A percentile compares a stretch with the other conserved stretches of the same genome.
Evolutionary conservation across 805 yeast species (phyloP).

Genomic region (Lachancea meyersii): DNA sequence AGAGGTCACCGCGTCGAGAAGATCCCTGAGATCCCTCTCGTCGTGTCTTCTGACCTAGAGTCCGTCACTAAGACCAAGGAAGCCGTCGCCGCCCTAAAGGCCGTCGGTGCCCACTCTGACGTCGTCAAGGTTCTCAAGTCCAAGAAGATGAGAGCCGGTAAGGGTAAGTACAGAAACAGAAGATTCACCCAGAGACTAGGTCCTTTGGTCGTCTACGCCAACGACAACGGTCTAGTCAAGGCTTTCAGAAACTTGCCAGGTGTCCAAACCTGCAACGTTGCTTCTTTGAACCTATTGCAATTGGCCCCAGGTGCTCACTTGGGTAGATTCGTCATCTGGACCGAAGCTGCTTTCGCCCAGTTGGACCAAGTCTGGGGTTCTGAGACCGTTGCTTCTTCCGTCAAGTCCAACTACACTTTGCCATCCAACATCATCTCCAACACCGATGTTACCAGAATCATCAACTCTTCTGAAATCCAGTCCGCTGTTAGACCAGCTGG

Average conservation of each 20-base stretch:
- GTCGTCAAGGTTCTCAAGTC: slow-evolving; percentile 97
- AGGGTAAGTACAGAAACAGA: slow-evolving; percentile 99
- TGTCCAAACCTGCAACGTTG: slow-evolving; percentile 94
- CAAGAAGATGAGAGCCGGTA: slow-evolving; percentile 99
- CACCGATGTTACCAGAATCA: slow-evolving; percentile 94
- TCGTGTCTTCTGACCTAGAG: slow-evolving; percentile 90
- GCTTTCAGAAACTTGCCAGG: slow-evolving; percentile 99
- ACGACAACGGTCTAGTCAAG: slow-evolving; percentile 96
- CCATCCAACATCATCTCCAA: slow-evolving; percentile 92
- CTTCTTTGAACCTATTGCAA: slow-evolving; percentile 90
- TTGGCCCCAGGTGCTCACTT: slow-evolving; percentile 99
- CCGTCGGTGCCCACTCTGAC: slow-evolving; percentile 98
- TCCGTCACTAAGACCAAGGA: slow-evolving; percentile 94
- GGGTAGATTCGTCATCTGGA: slow-evolving; percentile 99
- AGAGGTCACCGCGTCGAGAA: slow-evolving; percentile 99
- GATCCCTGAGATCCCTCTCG: slow-evolving; percentile 97
- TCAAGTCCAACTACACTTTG: slow-evolving; percentile 80
- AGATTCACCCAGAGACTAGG: slow-evolving; percentile 99
- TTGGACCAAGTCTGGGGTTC: slow-evolving; percentile 97
- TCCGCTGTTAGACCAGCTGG: slow-evolving; percentile 96
- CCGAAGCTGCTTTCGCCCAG: slow-evolving; percentile 95
- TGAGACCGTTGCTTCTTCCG: slow-evolving; percentile 69
- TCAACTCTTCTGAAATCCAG: slow-evolving; percentile 99
- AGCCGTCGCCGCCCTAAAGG: slow-evolving; percentile 96
- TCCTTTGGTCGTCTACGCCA: slow-evolving; percentile 96